Evolutionary conservation across 306 rosid genomes (phyloP), one percentile per base, ranked within the genome.

Genomic region (Malus sylvestris): DNA sequence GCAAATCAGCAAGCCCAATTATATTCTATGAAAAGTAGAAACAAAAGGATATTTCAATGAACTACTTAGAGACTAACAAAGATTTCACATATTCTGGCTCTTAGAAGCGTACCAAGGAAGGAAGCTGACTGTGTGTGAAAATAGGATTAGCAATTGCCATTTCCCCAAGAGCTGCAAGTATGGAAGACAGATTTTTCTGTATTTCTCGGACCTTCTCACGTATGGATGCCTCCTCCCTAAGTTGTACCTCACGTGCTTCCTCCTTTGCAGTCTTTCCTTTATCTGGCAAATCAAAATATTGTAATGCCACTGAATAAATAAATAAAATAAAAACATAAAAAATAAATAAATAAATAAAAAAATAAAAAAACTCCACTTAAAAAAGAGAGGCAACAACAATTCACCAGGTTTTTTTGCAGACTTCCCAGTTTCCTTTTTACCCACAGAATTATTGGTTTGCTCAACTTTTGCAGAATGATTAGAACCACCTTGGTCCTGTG

Each of bases 201-300:
- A 92, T 91, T 82, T 82, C 87, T 78, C 11, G 33, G 58, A 95
- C 91, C 80, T 87, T 89, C 68, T 88, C 91, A 59, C 97, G 96
- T 72, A 89, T 67, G 33, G 89, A 87, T 63, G 96, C 91, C 83
- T 95, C 99, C 89, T 95, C 97, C 76, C 81, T 85, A 27, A 92
- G 97, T 44, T 80, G 83, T 72, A 89, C 85, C 67, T 92, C 99
- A 38, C 99, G 88, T 64, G 97, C 97, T 88, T 95, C 97, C 81
- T 92, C 97, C 81, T 95, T 95, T 30, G 93, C 96, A 18, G 97
- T 90, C 85, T 86, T 95, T 46, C 92, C 92, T 82, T 95, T 95
- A 76, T 95, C 99, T 92, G 83, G 46, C 67, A 68, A 71, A 74
- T 62, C 9, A 27, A 44, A 61, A 23, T 15, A 73, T 23, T 19